Evolutionary conservation across 1,139 yeast species (phyloP).

Genomic region (Diutina pseudorugosa): DNA sequence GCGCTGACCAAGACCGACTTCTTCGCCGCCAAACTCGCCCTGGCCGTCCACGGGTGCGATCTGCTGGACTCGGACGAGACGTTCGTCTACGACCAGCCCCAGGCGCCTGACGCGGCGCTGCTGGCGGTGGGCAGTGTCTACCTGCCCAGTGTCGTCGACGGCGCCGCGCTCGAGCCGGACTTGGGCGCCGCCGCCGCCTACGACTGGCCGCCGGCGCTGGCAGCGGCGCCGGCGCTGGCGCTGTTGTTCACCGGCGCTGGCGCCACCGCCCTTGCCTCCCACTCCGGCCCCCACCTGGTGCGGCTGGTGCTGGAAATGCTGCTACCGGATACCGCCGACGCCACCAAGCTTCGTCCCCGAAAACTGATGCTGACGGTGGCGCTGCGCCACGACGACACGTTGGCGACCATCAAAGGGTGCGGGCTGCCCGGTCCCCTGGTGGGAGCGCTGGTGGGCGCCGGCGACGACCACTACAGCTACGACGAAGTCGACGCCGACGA

Average conservation of each 20-base stretch:
- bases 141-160: neutral
- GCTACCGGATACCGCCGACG: neutral
- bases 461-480: constrained; percentile 1
- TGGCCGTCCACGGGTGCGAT: constrained; percentile 85
- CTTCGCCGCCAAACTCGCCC: constrained; percentile 87
- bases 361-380: constrained; percentile 4
- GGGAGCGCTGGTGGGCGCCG: neutral
- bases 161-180: constrained; percentile 3
- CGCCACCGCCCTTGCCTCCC: neutral
- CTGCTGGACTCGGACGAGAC: constrained; percentile 87
- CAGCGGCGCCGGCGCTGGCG: neutral
- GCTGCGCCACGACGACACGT: neutral
- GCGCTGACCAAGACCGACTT: constrained; percentile 61
- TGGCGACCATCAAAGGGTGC: neutral
- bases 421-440: neutral
- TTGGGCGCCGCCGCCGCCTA: neutral
- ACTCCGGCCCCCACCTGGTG: neutral
- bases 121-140: neutral
- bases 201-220: neutral
- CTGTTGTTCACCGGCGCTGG: neutral
- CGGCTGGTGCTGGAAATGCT: neutral
- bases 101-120: neutral
- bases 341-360: neutral
- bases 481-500: constrained; percentile 4
- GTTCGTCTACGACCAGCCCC: constrained; percentile 63